phyloP scores from a whole-genome alignment of 495 filamentous ascomycete species.

The Talaromyces wortmannii region DNA sequence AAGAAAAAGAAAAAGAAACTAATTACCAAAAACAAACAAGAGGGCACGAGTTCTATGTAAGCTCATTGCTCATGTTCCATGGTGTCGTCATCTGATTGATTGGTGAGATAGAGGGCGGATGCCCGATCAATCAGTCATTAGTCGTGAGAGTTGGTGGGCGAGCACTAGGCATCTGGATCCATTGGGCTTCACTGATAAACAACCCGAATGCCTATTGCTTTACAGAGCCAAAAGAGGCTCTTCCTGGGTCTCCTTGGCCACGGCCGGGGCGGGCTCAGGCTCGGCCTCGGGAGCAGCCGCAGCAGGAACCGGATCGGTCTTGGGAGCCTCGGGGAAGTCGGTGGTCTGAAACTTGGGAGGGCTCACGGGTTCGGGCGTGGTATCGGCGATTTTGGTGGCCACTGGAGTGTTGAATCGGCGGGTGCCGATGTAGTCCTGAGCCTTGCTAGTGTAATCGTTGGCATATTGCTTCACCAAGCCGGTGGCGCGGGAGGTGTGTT shows the following conservation, averaged over 20 bases:
- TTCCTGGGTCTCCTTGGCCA: constrained; percentile 3
- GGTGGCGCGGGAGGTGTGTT: constrained; percentile 72
- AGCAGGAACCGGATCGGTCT: constrained; percentile 39
- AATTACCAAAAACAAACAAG: constrained; percentile 18
- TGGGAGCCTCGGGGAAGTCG: constrained; percentile 61
- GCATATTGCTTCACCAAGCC: constrained; percentile 74
- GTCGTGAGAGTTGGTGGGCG: not conserved
- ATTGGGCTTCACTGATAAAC: not conserved
- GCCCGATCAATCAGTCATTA: not conserved
- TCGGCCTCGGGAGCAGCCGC: constrained; percentile 17
- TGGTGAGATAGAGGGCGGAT: not conserved
- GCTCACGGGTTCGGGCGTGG: constrained; percentile 28
- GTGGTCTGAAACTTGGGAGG: constrained; percentile 24
- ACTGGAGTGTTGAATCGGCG: constrained; percentile 44
- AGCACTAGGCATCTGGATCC: not conserved
- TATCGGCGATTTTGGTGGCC: constrained; percentile 28
- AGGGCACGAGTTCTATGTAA: constrained; percentile 1
- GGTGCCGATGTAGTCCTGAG: constrained; percentile 61
- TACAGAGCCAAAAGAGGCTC: constrained; percentile 8
- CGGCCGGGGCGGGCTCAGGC: constrained; percentile 6
- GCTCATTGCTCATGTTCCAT: constrained; percentile 14
- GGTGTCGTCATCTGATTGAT: constrained; percentile 7
- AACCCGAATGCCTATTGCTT: not conserved
- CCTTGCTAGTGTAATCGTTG: constrained; percentile 78
- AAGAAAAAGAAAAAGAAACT: not conserved